phyloP scores from a whole-genome alignment of 2,329 filamentous ascomycete genomes.

The Ophidiomyces ophidiicola region DNA sequence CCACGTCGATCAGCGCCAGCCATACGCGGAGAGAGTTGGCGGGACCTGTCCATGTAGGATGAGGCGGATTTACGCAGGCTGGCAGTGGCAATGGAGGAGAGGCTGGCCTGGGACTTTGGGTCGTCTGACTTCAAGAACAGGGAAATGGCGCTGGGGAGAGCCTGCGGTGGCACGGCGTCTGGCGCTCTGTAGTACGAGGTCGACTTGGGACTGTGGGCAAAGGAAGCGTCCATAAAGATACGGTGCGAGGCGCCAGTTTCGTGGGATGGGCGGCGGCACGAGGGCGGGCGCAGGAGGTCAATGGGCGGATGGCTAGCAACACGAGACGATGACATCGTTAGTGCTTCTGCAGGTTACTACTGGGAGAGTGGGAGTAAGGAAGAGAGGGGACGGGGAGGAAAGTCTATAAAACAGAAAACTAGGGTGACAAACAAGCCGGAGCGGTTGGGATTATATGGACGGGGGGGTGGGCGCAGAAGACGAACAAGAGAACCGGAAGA shows the following conservation, averaged over 20 bases:
- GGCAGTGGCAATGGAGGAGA: conserved; percentile 33
- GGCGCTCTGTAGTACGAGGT: conserved; percentile 25
- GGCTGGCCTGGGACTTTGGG: conserved; percentile 26
- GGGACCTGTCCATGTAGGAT: conserved; percentile 26
- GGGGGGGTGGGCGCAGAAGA: too few relatives aligned
- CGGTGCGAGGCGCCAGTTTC: conserved; percentile 13
- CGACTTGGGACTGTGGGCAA: conserved; percentile 32
- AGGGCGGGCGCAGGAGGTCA: conserved; percentile 3
- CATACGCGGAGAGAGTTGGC: conserved; percentile 25
- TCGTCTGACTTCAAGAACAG: conserved; percentile 26
- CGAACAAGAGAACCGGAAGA: too few relatives aligned
- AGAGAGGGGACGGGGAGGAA: not conserved
- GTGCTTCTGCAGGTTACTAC: too few relatives aligned
- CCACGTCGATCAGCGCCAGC: conserved; percentile 39
- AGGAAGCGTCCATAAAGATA: conserved; percentile 34
- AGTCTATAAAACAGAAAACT: not conserved
- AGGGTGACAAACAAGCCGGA: too few relatives aligned
- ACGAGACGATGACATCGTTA: conserved; percentile 7
- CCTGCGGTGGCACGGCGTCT: conserved; percentile 21
- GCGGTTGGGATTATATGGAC: too few relatives aligned
- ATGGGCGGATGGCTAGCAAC: conserved; percentile 2
- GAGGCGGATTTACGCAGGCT: conserved; percentile 28
- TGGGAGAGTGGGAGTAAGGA: not conserved
- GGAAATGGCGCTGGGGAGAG: conserved; percentile 23
- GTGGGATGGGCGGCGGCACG: not conserved